A percentile compares a stretch with the other conserved stretches of the same genome.
These are phyloP conservation scores for Prototheca stagnorum DNA, from an alignment of 163 green algal genomes.

Conservation along the genomic window DNA sequence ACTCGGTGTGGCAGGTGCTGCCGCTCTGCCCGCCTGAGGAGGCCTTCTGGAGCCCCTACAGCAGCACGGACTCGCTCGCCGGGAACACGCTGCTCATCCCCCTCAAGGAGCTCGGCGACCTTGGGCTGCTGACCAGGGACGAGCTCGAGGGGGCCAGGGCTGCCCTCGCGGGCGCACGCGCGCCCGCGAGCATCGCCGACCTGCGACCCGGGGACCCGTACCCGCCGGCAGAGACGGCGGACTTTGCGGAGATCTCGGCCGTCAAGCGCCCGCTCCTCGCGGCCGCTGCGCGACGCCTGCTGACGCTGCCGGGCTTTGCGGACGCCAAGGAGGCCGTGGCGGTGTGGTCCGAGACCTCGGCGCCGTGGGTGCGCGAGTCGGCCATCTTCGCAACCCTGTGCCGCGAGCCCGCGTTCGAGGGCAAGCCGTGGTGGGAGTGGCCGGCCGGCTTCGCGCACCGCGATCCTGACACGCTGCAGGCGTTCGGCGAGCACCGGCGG, in stretches of 20 bases:
- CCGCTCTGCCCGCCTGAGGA: conserved; percentile 84
- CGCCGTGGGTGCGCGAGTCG: conserved; percentile 71
- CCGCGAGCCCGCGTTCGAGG: conserved; percentile 28
- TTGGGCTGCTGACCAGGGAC: conserved; percentile 82
- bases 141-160: too few relatives aligned
- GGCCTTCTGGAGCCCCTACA: conserved; percentile 87
- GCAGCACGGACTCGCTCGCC: conserved; percentile 56
- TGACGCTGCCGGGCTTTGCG: too few relatives aligned
- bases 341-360: too few relatives aligned
- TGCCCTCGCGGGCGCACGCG: too few relatives aligned
- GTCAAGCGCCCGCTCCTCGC: too few relatives aligned
- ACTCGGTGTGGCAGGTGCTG: conserved; percentile 73
- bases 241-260: too few relatives aligned
- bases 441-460: conserved; percentile 33
- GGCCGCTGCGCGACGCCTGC: too few relatives aligned
- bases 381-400: conserved; percentile 70
- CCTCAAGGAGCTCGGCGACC: conserved; percentile 61
- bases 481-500: conserved; percentile 22
- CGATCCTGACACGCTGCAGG: conserved; percentile 26
- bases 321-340: too few relatives aligned
- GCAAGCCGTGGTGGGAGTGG: conserved; percentile 85
- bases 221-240: too few relatives aligned
- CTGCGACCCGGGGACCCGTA: too few relatives aligned
- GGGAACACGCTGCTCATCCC: conserved; percentile 84
- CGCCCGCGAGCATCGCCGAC: too few relatives aligned